Base-by-base conservation (phyloP, 805 yeast genomes). In the Saturnispora bothae region DNA sequence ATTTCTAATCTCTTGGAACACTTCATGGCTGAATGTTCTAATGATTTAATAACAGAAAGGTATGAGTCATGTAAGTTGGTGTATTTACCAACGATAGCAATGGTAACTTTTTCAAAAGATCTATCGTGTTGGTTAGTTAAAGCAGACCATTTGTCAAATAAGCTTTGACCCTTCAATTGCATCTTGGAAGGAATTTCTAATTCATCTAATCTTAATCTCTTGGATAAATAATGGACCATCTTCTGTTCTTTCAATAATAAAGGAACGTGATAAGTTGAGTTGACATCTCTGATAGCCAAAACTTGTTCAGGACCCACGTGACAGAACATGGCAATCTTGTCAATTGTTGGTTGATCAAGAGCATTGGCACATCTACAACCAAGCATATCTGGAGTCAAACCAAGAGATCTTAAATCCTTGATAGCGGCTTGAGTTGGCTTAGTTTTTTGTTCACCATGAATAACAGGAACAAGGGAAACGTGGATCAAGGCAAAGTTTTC, bases 381-480 rank as follows among this genome's bases (percentile, higher is more conserved):
- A 65, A 92, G 85, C 76, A 92, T 80, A 61, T 92, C 97, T 16
- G 97, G 97, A 28, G 79, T 76, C 59, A 92, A 73, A 53, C 99
- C 99, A 44, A 89, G 67, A 33, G 95, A 83, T 65, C 99, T 81
- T 63, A 92, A 73, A 61, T 92, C 98, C 61, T 86, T 85, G 56
- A 92, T 83, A 34, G 99, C 99, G 47, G 97, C 98, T 67, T 92
- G 99, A 10, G 99, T 92, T 42, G 99, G 99, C 64, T 92, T 92
- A 31, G 99, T 92, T 71, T 92, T 92, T 63, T 92, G 96, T 68
- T 92, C 99, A 45, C 97, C 98, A 51, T 88, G 95, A 54, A 92
- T 89, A 35, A 92, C 97, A 33, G 97, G 97, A 34, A 92, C 97
- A 47, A 92, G 69, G 32, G 97, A 89, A 34, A 92, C 99, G 53